Base-by-base conservation (phyloP, 2,329 filamentous ascomycete genomes). In the Pseudocercospora cruenta region DNA sequence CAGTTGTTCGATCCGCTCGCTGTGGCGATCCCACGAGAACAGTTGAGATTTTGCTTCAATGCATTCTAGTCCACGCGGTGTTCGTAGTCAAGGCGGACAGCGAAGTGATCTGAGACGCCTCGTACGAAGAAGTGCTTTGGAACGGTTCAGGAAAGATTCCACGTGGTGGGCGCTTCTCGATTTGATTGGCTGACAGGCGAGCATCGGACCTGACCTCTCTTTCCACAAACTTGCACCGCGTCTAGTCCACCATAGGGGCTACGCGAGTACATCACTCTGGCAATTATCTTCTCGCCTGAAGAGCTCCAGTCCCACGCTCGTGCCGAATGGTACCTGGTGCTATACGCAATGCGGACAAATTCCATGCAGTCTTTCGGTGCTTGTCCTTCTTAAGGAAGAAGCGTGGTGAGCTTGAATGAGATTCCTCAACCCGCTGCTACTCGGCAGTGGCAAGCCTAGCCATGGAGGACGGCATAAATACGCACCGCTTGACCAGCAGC, bases 391-490 rank as follows among this genome's bases (percentile, higher is more conserved):
- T 33, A 19, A 55, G 26, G 51, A 55, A 55, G 26, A 55, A 16
- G 55, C 19, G 55, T 58, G 55, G n/a, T 39, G 31, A 58, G 55
- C 55, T 39, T 36, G 31, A 19, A 58, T 58, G 55, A 55, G 8
- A 55, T 33, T 55, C 51, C 51, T 33, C 51, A 31, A 55, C 14
- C 51, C 51, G 51, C 55, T 58, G 55, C 55, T 26, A 22, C 31
- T 58, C 55, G 55, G 55, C 55, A 43, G 55, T 24, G 55, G 55
- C 36, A 58, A 22, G 31, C 28, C 31, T 60, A 22, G 43, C 24
- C 58, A 60, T 19, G 19, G 49, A 21, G 58, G n/a, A 21, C 39
- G 31, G 21, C 60, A 67, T 64, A 51, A 67, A 31, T 64, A 67
- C 59, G 39, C 54, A 53, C 24, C n/a, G 8, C 39, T 28, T 21